Conservation (phyloP, 2,329 filamentous ascomycete genomes). For the Aspergillus sp. region DNA sequence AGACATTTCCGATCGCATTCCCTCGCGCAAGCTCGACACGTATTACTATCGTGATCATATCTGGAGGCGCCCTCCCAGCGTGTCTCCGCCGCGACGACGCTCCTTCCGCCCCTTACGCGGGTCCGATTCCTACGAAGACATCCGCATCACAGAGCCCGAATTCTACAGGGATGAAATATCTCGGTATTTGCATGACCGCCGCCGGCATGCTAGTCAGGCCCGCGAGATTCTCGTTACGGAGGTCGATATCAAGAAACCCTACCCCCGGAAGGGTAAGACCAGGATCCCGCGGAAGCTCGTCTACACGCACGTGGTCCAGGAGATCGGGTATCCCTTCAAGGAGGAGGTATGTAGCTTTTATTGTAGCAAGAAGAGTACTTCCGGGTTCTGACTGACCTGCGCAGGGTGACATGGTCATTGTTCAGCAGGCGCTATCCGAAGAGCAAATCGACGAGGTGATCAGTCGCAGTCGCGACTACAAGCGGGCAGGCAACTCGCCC, state of each 20-base stretch:
- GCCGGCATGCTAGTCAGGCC: slow-evolving; percentile 43
- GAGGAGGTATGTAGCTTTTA: slow-evolving; percentile 67
- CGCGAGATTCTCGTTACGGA: slow-evolving; percentile 30
- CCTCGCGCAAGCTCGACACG: slow-evolving; percentile 52
- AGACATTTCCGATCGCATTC: slow-evolving; percentile 82
- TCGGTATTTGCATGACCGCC: slow-evolving; percentile 53
- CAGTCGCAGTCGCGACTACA: slow-evolving; percentile 75
- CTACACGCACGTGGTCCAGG: slow-evolving; percentile 74
- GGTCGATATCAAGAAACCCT: slow-evolving; percentile 46
- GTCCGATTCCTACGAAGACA: slow-evolving; percentile 62
- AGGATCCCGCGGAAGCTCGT: slow-evolving; percentile 80
- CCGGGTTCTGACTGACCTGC: slow-evolving; percentile 9
- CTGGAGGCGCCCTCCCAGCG: slow-evolving; percentile 61
- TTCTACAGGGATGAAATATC: slow-evolving; percentile 71
- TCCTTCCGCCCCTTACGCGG: slow-evolving; percentile 61
- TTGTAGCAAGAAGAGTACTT: not conserved
- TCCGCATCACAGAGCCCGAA: slow-evolving; percentile 66
- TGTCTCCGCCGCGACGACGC: slow-evolving; percentile 40
- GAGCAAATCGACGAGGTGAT: slow-evolving; percentile 90
- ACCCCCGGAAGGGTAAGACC: slow-evolving; percentile 84
- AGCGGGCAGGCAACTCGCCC: no score
- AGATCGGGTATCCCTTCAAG: slow-evolving; percentile 81
- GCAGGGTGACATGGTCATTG: slow-evolving; percentile 75
- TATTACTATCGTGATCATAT: slow-evolving; percentile 39
- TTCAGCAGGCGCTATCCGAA: slow-evolving; percentile 81